Conservation (phyloP, 768 basidiomycete species). For the Podaxis sp. region DNA sequence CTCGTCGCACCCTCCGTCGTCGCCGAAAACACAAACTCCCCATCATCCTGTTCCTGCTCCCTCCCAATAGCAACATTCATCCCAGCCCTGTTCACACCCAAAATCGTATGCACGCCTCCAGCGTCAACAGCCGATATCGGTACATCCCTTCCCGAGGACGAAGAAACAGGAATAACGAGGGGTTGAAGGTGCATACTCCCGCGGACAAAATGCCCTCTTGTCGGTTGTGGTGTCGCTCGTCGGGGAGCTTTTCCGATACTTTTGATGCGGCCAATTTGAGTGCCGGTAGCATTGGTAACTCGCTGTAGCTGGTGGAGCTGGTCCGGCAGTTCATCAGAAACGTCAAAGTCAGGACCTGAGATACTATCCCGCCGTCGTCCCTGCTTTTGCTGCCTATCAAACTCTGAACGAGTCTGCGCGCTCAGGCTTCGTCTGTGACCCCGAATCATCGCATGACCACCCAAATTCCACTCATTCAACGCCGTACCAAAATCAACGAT, state of each 20-base stretch:
- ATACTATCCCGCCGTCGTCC: background rate
- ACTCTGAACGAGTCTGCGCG: slow-evolving; percentile 3
- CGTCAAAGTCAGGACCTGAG: background rate
- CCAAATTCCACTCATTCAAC: slow-evolving; percentile 15
- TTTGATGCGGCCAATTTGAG: slow-evolving; percentile 32
- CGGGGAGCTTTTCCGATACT: slow-evolving; percentile 39
- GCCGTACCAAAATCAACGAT: slow-evolving; percentile 18
- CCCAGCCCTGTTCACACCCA: slow-evolving; percentile 18
- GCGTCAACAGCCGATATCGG: slow-evolving; percentile 9
- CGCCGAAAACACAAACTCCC: slow-evolving; percentile 1
- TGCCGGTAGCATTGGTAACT: background rate
- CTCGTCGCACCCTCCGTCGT: slow-evolving; percentile 4
- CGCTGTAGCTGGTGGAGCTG: background rate
- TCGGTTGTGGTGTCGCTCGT: slow-evolving; percentile 33
- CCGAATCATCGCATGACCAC: slow-evolving; percentile 3
- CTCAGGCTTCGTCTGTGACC: slow-evolving; percentile 8
- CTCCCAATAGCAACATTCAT: slow-evolving; percentile 26
- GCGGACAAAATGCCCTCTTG: slow-evolving; percentile 23
- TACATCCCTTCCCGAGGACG: background rate
- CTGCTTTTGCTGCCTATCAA: background rate
- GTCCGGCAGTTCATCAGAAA: slow-evolving; percentile 3
- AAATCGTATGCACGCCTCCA: slow-evolving; percentile 1
- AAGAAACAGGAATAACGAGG: slow-evolving; percentile 28
- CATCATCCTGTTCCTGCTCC: slow-evolving; percentile 23
- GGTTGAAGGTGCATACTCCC: slow-evolving; percentile 34